Evolutionary conservation across 495 filamentous ascomycete species (phyloP).

Genomic region (Neurospora terricola): DNA sequence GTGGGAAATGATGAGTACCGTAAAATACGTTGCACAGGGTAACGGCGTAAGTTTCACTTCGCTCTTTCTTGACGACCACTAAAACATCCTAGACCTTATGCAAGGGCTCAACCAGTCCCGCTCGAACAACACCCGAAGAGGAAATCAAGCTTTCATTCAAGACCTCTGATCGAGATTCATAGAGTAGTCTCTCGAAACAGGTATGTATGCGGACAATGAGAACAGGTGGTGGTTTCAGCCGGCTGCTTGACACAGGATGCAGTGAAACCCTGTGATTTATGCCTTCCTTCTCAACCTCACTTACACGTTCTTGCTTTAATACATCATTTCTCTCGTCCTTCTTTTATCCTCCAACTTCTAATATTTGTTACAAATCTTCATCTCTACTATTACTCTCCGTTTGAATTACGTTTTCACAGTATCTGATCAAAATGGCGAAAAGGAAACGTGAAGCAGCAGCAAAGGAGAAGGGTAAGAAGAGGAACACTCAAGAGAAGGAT

Average conservation of each 20-base stretch:
- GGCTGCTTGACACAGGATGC: neutral
- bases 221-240: neutral
- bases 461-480: neutral
- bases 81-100: neutral
- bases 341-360: neutral
- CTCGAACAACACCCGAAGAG: neutral
- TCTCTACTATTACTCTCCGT: too few relatives aligned
- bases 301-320: neutral
- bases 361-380: neutral
- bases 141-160: neutral
- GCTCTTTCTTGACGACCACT: neutral
- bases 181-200: neutral
- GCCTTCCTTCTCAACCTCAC: neutral
- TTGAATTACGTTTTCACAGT: neutral
- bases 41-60: neutral
- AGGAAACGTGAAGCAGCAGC: neutral
- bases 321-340: neutral
- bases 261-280: neutral
- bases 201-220: neutral
- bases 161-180: neutral
- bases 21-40: neutral
- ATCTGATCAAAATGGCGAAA: neutral
- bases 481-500: neutral
- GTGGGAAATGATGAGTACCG: neutral
- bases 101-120: neutral